phyloP scores from a whole-genome alignment of 108 stramenopile genomes.

The Nitzschia sp. region DNA sequence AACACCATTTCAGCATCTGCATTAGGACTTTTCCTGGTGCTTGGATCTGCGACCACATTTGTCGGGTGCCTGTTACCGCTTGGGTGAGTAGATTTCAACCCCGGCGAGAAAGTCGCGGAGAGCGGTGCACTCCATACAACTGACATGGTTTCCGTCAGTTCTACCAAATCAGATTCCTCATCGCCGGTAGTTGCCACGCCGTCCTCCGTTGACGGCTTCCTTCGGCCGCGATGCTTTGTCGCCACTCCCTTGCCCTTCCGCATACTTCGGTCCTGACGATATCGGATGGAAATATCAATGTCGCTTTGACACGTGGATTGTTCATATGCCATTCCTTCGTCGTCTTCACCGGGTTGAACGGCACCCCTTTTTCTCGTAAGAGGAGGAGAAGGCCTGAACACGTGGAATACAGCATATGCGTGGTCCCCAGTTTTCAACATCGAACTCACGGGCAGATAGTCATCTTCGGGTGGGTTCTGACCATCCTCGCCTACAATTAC shows the following conservation, averaged over 20 bases:
- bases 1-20: slow-evolving; percentile 38
- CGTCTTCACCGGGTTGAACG: slow-evolving; percentile 2
- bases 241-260: slow-evolving; percentile 6
- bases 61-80: slow-evolving; percentile 63
- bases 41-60: slow-evolving; percentile 32
- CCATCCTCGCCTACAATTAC: slow-evolving; percentile 31
- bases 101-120: slow-evolving; percentile 47
- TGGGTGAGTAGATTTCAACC: slow-evolving; percentile 48
- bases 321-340: slow-evolving; percentile 5
- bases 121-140: slow-evolving; percentile 70
- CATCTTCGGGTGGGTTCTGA: neutral
- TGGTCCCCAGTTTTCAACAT: slow-evolving; percentile 47
- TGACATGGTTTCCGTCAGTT: slow-evolving; percentile 48
- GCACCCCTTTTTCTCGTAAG: neutral
- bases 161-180: slow-evolving; percentile 51
- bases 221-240: neutral
- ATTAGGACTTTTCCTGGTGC: slow-evolving; percentile 5
- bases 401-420: slow-evolving; percentile 55
- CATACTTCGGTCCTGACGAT: slow-evolving; percentile 31
- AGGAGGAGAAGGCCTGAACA: slow-evolving; percentile 58
- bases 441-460: slow-evolving; percentile 19
- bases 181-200: slow-evolving; percentile 7
- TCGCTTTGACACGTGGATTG: slow-evolving; percentile 41
- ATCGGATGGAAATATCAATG: slow-evolving; percentile 44
- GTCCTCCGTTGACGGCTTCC: slow-evolving; percentile 10